A percentile compares a stretch with the other conserved stretches of the same genome.
These are phyloP conservation scores for Mortierella sp. DNA, from an alignment of 371 early-diverging fungal species.

Conservation along the genomic window DNA sequence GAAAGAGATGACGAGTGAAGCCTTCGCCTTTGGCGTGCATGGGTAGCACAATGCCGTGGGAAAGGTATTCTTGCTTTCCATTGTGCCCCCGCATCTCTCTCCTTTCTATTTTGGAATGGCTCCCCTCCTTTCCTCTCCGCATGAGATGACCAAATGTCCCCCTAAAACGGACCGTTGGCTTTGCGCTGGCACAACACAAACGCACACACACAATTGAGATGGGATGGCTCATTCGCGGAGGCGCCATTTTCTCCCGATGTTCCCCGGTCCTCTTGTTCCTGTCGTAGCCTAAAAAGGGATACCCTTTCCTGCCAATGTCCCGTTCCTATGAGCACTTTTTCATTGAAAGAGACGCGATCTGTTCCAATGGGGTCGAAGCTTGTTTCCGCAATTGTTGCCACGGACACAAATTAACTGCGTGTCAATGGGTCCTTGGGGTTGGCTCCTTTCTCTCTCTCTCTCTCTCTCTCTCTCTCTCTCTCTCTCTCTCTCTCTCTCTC, in stretches of 20 bases:
- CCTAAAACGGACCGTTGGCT: too few species aligned
- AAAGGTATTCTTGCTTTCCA: too few species aligned
- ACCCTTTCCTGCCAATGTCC: not conserved
- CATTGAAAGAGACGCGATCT: not conserved
- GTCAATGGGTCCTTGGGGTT: not conserved
- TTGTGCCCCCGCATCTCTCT: too few species aligned
- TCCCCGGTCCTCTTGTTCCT: not conserved
- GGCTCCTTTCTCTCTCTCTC: slow-evolving; percentile 4
- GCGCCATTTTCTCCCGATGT: too few species aligned
- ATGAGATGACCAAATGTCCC: too few species aligned
- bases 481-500: not conserved
- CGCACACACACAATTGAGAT: too few species aligned
- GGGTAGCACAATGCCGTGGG: slow-evolving; percentile 7
- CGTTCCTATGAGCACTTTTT: not conserved
- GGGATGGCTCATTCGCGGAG: too few species aligned
- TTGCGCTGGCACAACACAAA: too few species aligned
- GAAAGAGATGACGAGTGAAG: not conserved
- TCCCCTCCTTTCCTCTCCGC: too few species aligned
- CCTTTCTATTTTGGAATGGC: too few species aligned
- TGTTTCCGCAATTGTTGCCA: not conserved
- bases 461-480: slow-evolving; percentile 1
- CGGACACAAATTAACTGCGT: too few species aligned
- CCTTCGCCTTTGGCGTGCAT: too few species aligned
- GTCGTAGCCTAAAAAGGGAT: not conserved
- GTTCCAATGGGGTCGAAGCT: not conserved